Evolutionary conservation across 345 rosid species (phyloP), one percentile per base, ranked within the genome.

Genomic region (Kernera saxatilis): DNA sequence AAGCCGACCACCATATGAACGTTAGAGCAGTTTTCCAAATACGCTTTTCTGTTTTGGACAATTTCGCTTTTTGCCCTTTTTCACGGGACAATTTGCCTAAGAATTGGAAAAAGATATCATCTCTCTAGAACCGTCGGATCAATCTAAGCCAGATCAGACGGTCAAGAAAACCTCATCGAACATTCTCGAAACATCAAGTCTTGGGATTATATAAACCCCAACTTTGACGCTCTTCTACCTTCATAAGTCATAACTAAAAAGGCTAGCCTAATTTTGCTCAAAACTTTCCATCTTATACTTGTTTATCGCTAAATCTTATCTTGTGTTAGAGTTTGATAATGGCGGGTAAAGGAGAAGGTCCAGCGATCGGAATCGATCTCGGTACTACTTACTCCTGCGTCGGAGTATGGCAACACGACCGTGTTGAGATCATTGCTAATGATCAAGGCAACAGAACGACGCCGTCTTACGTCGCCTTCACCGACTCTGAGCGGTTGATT

Each of bases 351-450:
- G 72, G n/a, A n/a, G n/a, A n/a, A n/a, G n/a, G n/a, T n/a, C n/a
- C n/a, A n/a, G n/a, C n/a, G n/a, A n/a, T n/a, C 15, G 81, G 81
- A 5, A 77, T 77, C 8, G 81, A 77, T 60, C 81, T 77, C 2
- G 81, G 81, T 5, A 77, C 81, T 0, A 77, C 81, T 2, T 77
- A 77, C 70, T 71, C 77, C 43, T 78, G 81, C 18, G 81, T 78
- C 4, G 81, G 81, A n/a, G 78, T 73, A 1, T 78, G 81, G 81
- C 77, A 59, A 41, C 75, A 78, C 7, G 78, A 78, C 46, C 78
- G 78, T 9, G 81, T 78, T 17, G 75, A 78, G 74, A 68, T 78
- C 61, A 78, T 78, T 6, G 74, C 81, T 30, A 78, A 73, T 19
- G 78, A 78, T 45, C 81, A 77, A 41, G 77, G 81, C n/a, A 77